Conservation (phyloP, 1,139 yeast genomes). For the Taiozyma onychis region DNA sequence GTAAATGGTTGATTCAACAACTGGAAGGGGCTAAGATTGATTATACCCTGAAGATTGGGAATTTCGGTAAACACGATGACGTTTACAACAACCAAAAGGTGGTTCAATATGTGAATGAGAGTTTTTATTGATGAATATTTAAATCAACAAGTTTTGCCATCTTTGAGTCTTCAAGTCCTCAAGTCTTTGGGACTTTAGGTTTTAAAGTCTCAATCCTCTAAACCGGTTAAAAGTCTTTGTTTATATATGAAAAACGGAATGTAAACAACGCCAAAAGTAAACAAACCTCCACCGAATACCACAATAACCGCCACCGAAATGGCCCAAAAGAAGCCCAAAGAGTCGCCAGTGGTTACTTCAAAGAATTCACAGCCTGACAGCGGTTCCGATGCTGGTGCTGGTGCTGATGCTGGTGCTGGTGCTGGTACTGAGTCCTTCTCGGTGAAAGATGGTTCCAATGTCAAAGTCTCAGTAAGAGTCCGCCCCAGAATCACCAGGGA, state of each 20-base stretch:
- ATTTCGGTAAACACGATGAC: conserved; percentile 27
- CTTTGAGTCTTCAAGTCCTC: not conserved
- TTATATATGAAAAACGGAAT: not conserved
- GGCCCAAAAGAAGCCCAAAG: conserved; percentile 1
- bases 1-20: conserved; percentile 18
- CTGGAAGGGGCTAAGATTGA: conserved; percentile 14
- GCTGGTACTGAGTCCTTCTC: not conserved
- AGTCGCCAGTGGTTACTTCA: not conserved
- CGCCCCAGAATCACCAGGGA: conserved; percentile 41
- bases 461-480: conserved; percentile 42
- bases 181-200: too few species aligned
- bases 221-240: too few species aligned
- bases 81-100: conserved; percentile 22
- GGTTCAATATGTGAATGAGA: conserved; percentile 22
- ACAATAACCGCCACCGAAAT: conserved; percentile 2
- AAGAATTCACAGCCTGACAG: not conserved
- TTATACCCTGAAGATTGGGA: conserved; percentile 14
- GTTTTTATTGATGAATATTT: conserved; percentile 1
- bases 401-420: not conserved
- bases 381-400: not conserved
- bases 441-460: conserved; percentile 17
- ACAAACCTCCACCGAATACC: too few species aligned
- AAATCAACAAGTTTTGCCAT: not conserved
- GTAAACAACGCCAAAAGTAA: not conserved
- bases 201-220: too few species aligned